These are phyloP conservation scores for Hyphopichia fennica DNA, from an alignment of 1,139 yeast genomes.

Conservation along the genomic window DNA sequence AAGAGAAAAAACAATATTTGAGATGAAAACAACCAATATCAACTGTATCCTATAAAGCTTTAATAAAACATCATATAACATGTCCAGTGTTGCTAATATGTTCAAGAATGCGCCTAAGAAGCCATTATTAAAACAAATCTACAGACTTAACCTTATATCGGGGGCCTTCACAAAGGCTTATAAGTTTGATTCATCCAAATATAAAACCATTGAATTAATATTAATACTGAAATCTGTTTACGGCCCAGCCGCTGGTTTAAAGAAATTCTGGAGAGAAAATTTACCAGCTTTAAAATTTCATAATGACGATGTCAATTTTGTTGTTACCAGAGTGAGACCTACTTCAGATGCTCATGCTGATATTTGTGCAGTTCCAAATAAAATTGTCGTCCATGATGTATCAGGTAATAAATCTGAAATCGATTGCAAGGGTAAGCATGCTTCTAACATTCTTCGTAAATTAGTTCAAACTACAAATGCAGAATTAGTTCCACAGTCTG, in stretches of 20 bases:
- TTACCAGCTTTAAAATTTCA: slow-evolving; percentile 81
- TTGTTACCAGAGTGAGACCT: slow-evolving; percentile 56
- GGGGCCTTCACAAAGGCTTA: slow-evolving; percentile 36
- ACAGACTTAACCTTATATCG: slow-evolving; percentile 39
- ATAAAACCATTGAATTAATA: slow-evolving; percentile 28
- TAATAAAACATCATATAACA: not conserved
- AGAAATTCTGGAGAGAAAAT: slow-evolving; percentile 66
- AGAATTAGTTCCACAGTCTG: slow-evolving; percentile 22
- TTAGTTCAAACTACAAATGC: slow-evolving; percentile 36
- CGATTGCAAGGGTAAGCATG: slow-evolving; percentile 30
- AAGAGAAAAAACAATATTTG: not conserved
- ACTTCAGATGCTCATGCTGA: slow-evolving; percentile 27
- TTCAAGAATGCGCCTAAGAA: slow-evolving; percentile 26
- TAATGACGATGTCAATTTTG: slow-evolving; percentile 67
- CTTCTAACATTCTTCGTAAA: slow-evolving; percentile 26
- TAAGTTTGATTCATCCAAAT: slow-evolving; percentile 26
- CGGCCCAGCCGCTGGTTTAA: slow-evolving; percentile 38
- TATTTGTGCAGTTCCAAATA: slow-evolving; percentile 50
- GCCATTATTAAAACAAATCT: slow-evolving; percentile 32
- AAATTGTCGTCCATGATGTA: slow-evolving; percentile 29
- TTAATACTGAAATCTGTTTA: slow-evolving; percentile 27
- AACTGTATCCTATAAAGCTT: too few species aligned
- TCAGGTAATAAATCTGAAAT: slow-evolving; percentile 21
- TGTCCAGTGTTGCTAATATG: slow-evolving; percentile 9
- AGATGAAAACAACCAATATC: not conserved